A percentile compares a stretch with the other conserved stretches of the same genome.
Conservation (phyloP, 352 stramenopile genomes). For the Aphanomyces invadans region DNA sequence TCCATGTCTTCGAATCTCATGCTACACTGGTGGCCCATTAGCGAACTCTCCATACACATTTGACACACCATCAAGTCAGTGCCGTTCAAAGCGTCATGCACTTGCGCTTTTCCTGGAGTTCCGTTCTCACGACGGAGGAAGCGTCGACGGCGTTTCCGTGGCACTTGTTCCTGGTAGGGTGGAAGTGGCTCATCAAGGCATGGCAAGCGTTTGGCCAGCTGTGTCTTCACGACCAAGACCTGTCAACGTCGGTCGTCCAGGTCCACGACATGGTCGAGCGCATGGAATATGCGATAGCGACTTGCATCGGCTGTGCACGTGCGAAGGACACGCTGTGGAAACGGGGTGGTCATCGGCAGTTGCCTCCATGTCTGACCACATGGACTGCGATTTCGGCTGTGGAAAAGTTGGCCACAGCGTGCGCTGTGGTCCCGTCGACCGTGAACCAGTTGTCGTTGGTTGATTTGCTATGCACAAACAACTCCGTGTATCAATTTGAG, state of each 20-base stretch:
- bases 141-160: constrained; percentile 2
- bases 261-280: constrained; percentile 65
- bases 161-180: constrained; percentile 20
- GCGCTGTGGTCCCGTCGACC: neutral
- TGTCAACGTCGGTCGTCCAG: constrained; percentile 15
- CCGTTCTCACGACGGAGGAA: neutral
- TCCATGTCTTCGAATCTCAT: too few relatives aligned
- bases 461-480: constrained; percentile 18
- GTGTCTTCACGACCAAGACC: neutral
- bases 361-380: constrained; percentile 35
- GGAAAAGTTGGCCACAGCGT: constrained; percentile 30
- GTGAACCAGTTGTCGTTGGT: constrained; percentile 20
- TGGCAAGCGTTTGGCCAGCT: neutral
- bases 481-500: constrained; percentile 17
- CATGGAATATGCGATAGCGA: constrained; percentile 60
- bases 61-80: neutral
- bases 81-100: constrained; percentile 15
- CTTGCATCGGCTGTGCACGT: constrained; percentile 50
- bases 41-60: constrained; percentile 2
- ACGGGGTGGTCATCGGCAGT: constrained; percentile 75
- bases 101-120: constrained; percentile 4
- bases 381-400: constrained; percentile 36
- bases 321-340: constrained; percentile 90
- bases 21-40: too few relatives aligned
- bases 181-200: constrained; percentile 23